phyloP scores from a whole-genome alignment of 108 stramenopile species.

The Skeletonema potamos region DNA sequence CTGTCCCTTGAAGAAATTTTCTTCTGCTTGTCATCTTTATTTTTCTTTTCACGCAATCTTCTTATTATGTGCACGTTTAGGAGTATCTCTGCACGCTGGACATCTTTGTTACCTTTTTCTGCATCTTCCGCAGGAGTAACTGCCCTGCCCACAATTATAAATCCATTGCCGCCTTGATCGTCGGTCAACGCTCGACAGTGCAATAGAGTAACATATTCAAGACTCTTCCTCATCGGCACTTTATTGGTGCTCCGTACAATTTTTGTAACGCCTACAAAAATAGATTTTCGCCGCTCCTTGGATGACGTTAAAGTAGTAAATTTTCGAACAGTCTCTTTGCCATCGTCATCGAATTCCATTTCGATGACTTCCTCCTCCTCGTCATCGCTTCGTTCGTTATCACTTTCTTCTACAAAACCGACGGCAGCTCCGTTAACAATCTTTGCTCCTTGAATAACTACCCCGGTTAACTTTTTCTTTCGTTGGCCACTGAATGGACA shows the following conservation, averaged over 20 bases:
- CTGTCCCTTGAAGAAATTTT: conserved; percentile 15
- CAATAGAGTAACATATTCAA: conserved; percentile 64
- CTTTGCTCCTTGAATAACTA: conserved; percentile 36
- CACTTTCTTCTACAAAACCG: conserved; percentile 27
- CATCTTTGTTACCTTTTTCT: conserved; percentile 24
- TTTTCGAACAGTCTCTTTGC: conserved; percentile 14
- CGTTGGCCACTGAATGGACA: conserved; percentile 45
- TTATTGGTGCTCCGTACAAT: conserved; percentile 60
- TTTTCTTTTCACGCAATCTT: conserved; percentile 19
- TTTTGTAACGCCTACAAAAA: conserved; percentile 64
- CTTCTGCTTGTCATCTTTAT: background rate
- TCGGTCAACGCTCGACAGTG: conserved; percentile 67
- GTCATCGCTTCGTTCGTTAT: conserved; percentile 33
- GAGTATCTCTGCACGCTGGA: conserved; percentile 43
- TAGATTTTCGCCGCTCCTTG: conserved; percentile 46
- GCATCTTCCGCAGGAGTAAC: conserved; percentile 48
- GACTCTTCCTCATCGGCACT: conserved; percentile 61
- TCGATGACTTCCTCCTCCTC: conserved; percentile 19
- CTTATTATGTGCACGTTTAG: conserved; percentile 48
- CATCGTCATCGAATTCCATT: conserved; percentile 21
- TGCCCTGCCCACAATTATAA: conserved; percentile 71
- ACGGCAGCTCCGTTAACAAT: conserved; percentile 40
- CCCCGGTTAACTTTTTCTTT: conserved; percentile 46
- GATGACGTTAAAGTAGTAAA: background rate
- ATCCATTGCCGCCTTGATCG: conserved; percentile 68